Evolutionary conservation across 805 yeast genomes (phyloP).

Genomic region (Henningerozyma blattae): DNA sequence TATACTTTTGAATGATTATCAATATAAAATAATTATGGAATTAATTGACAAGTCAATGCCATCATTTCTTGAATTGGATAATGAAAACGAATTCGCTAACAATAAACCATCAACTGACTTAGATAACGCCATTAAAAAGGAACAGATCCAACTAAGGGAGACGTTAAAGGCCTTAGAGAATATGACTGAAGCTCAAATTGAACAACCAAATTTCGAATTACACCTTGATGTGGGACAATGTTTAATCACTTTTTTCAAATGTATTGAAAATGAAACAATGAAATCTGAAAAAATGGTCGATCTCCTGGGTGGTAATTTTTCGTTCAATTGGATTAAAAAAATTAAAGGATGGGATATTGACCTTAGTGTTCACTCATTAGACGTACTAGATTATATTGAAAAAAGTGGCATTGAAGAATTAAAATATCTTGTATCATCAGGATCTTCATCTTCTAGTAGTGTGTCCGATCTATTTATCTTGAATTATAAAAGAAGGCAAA

Average conservation of each 20-base stretch:
- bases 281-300: slow-evolving; percentile 61
- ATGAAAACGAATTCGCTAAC: slow-evolving; percentile 14
- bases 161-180: slow-evolving; percentile 23
- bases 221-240: slow-evolving; percentile 56
- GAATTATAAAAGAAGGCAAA: slow-evolving; percentile 43
- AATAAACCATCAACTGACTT: slow-evolving; percentile 3
- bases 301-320: slow-evolving; percentile 53
- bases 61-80: slow-evolving; percentile 17
- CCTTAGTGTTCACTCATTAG: slow-evolving; percentile 50
- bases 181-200: slow-evolving; percentile 31
- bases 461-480: slow-evolving; percentile 43
- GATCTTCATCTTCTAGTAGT: slow-evolving; percentile 2
- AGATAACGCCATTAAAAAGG: slow-evolving; percentile 8
- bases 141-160: slow-evolving; percentile 17
- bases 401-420: slow-evolving; percentile 39
- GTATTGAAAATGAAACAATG: slow-evolving; percentile 48
- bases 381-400: slow-evolving; percentile 66
- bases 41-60: slow-evolving; percentile 65
- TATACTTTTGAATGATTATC: slow-evolving; percentile 73
- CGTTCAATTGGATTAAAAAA: slow-evolving; percentile 48
- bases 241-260: slow-evolving; percentile 50
- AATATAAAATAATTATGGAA: slow-evolving; percentile 79
- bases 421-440: slow-evolving; percentile 56
- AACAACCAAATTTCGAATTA: slow-evolving; percentile 63
- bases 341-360: slow-evolving; percentile 52